Base-by-base conservation (phyloP, 805 yeast species). In the Sungouiozyma ichnusensis region DNA sequence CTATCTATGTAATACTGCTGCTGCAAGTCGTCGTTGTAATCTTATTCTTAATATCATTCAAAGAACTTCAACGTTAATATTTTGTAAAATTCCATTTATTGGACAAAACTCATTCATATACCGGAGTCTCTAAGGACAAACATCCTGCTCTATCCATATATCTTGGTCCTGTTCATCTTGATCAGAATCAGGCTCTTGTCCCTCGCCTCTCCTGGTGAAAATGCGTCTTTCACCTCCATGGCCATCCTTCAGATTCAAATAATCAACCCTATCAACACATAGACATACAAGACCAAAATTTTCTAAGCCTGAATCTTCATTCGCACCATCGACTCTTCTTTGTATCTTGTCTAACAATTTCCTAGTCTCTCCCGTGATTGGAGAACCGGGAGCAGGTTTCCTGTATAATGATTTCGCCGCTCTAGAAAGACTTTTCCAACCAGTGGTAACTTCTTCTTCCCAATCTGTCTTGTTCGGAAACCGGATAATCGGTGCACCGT, bases 301-400 rank as follows among this genome's bases (percentile, higher is more conserved):
- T 54, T 76, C 79, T 42, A 72, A 63, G 1, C 81, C 77, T 20
- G 74, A 76, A 24, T 74, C 78, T 39, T 76, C 79, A 53, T 75
- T 72, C 36, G 75, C 71, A 6, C 94, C 94, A 61, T 85, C 94
- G 15, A 85, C 94, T 11, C 94, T 90, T 50, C 94, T 71, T 38
- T 74, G 69, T 37, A 85, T 79, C 40, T 83, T 74, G 60, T 85
- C 94, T 36, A 85, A 62, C 43, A 68, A 58, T 49, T 74, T 75
- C 32, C 68, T 67, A 43, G 74, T 75, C 35, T 76, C 79, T 6
- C 67, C 67, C 9, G 74, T 73, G 55, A 85, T 54, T 17, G 65
- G 62, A 1, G 77, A 64, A n/a, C 81, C 81, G 2, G 94, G 94
- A 1, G 70, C 62, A 0, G 95, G 95, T 49, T 77, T 79, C 42